Evolutionary conservation across 495 filamentous ascomycete species (phyloP).

Genomic region (Aspergillus cavernicola): DNA sequence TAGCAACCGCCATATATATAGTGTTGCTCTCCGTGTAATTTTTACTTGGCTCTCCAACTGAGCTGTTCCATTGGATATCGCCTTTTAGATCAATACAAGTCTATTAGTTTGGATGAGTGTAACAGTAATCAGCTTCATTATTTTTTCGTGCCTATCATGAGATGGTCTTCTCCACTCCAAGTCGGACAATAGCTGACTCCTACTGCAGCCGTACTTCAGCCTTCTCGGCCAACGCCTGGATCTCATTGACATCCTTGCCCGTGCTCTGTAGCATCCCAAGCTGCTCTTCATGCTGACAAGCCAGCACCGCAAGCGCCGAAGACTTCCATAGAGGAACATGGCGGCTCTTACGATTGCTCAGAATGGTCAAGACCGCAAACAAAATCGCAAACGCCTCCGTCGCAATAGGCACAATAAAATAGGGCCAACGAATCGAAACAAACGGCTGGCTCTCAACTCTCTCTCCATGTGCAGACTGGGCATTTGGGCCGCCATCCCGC

Average conservation of each 20-base stretch:
- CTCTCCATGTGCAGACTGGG: conserved; percentile 7
- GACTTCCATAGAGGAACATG: conserved; percentile 21
- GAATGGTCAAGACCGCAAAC: conserved; percentile 16
- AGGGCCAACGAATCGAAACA: conserved; percentile 18
- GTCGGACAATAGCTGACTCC: no score
- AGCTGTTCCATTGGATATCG: no score
- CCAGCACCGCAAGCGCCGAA: conserved; percentile 19
- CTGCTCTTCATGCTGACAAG: conserved; percentile 15
- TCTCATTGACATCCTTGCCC: conserved; percentile 13
- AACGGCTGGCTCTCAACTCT: conserved; percentile 9
- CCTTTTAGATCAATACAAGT: no score
- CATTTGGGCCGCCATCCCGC: conserved; percentile 6
- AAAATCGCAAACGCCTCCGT: conserved; percentile 14
- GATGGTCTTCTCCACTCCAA: no score
- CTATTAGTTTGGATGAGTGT: no score
- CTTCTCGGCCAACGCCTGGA: conserved; percentile 12
- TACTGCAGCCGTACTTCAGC: conserved; percentile 10
- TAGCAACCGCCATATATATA: no score
- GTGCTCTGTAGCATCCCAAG: conserved; percentile 12
- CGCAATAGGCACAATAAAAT: conserved; percentile 18
- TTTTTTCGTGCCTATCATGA: no score
- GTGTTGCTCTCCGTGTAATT: no score
- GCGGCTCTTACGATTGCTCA: conserved; percentile 17
- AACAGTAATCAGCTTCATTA: no score
- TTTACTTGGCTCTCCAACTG: no score